Evolutionary conservation across 192 early-diverging fungal species (phyloP).

Genomic region (Entomortierella chlamydospora): DNA sequence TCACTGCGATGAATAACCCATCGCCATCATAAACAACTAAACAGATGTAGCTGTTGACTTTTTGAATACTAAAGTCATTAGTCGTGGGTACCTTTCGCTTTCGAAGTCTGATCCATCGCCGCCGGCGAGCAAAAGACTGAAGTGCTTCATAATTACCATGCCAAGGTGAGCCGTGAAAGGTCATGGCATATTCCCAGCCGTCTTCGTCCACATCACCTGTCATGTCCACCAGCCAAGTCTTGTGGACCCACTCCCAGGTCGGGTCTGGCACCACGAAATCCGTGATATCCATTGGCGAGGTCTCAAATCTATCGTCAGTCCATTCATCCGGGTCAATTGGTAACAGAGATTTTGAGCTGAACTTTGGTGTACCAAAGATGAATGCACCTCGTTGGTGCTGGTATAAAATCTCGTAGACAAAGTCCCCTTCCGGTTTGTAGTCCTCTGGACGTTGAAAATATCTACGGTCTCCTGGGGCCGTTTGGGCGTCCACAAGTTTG

Average conservation of each 20-base stretch:
- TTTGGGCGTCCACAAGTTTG: conserved; percentile 24
- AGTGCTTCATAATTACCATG: conserved; percentile 66
- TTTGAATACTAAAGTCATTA: too few species aligned
- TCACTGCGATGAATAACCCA: too few species aligned
- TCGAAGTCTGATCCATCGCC: conserved; percentile 64
- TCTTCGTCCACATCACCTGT: conserved; percentile 70
- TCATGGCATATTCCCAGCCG: conserved; percentile 68
- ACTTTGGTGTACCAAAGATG: conserved; percentile 56
- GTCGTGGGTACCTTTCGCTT: conserved; percentile 51
- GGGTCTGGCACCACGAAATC: conserved; percentile 63
- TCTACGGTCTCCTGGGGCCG: conserved; percentile 16
- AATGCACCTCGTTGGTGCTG: conserved; percentile 46
- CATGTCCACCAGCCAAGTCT: conserved; percentile 70
- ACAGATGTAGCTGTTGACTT: too few species aligned
- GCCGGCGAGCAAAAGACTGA: conserved; percentile 65
- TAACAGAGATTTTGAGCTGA: conserved; percentile 65
- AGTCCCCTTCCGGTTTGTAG: conserved; percentile 31
- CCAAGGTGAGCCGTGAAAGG: conserved; percentile 63
- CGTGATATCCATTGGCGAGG: conserved; percentile 59
- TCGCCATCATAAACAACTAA: too few species aligned
- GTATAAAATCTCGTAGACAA: conserved; percentile 49
- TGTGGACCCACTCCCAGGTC: conserved; percentile 69
- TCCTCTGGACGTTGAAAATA: conserved; percentile 29
- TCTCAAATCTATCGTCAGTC: conserved; percentile 51
- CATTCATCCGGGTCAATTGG: conserved; percentile 67